Base-by-base conservation (phyloP, 2,329 filamentous ascomycete species). In the Lithohypha guttulata region DNA sequence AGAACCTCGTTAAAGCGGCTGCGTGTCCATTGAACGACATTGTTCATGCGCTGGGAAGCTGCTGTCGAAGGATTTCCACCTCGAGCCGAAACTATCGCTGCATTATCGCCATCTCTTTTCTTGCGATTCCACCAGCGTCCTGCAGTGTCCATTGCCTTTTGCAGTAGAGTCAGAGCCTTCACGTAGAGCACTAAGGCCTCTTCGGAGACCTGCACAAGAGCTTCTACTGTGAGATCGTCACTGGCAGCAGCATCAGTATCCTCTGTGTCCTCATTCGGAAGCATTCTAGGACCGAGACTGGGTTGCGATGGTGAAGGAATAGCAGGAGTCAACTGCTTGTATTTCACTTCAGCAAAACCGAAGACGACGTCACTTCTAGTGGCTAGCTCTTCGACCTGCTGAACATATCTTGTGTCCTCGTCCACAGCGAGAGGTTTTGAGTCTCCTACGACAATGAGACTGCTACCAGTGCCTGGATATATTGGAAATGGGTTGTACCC, bases 291-390 rank as follows among this genome's bases (percentile, higher is more conserved):
- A 25, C 53, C 46, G 33, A 60, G 41, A 27, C 64, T 60, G 4
- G 55, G 50, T 21, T 63, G 60, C 29, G 37, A 14, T 15, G 57
- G 57, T 3, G 83, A 89, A 1, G 89, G 91, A 1, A 84, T 78
- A 30, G 91, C 66, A 2, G 91, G 91, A 34, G 95, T 76, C n/a
- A 98, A 72, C 60, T 98, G 91, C 60, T 93, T 91, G 62, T 93
- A 95, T 61, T 98, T 98, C 55, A 98, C 89, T 62, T 98, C 89
- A 4, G 91, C 91, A 60, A 98, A 96, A 2, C 89, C 87, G 58
- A 87, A 98, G 2, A 98, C 87, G 31, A 95, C 91, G 58, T 98
- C 87, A 55, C 87, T 95, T 26, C 87, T 74, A 21, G 86, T 91
- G 2, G 91, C 91, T 48, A 84, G 81, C 52, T 96, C 87, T 58